Evolutionary conservation across 1,284 basidiomycete species (phyloP).

Genomic region (Cerioporus squamosus): DNA sequence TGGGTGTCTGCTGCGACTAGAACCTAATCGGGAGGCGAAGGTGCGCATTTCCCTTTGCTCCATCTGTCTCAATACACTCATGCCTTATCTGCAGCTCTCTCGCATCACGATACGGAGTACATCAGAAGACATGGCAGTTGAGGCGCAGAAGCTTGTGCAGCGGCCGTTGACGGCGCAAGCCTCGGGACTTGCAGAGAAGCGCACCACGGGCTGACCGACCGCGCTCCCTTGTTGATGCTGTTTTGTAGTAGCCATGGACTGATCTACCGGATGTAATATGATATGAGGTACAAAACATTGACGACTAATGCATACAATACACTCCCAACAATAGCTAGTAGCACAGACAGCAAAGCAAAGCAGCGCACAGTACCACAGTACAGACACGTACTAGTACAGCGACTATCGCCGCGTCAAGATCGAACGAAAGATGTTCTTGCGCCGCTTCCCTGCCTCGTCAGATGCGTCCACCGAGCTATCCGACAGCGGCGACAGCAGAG

Average conservation of each 20-base stretch:
- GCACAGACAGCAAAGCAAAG: slow-evolving; percentile 2
- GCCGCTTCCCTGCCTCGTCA: slow-evolving; percentile 25
- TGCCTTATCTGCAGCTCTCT: slow-evolving; percentile 66
- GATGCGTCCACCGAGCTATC: slow-evolving; percentile 14
- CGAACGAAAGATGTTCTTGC: slow-evolving; percentile 27
- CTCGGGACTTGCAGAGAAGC: slow-evolving; percentile 12
- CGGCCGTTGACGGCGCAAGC: slow-evolving; percentile 46
- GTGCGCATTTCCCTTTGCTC: slow-evolving; percentile 43
- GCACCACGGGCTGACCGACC: slow-evolving; percentile 8
- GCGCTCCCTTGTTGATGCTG: neutral
- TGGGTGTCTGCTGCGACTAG: slow-evolving; percentile 90
- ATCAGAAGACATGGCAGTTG: slow-evolving; percentile 87
- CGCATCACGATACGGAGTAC: slow-evolving; percentile 95
- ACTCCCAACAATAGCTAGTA: slow-evolving; percentile 6
- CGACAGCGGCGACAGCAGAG: slow-evolving; percentile 14
- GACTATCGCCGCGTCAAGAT: slow-evolving; percentile 27
- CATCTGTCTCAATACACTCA: neutral
- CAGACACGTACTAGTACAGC: neutral
- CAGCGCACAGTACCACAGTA: neutral
- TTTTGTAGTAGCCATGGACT: slow-evolving; percentile 20
- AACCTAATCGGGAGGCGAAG: slow-evolving; percentile 96
- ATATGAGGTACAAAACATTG: slow-evolving; percentile 29
- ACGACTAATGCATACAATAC: slow-evolving; percentile 25
- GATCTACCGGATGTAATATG: slow-evolving; percentile 30
- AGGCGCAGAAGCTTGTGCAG: slow-evolving; percentile 75